Evolutionary conservation across 2,329 filamentous ascomycete species (phyloP).

Genomic region (Aotearoamyces nothofagi): DNA sequence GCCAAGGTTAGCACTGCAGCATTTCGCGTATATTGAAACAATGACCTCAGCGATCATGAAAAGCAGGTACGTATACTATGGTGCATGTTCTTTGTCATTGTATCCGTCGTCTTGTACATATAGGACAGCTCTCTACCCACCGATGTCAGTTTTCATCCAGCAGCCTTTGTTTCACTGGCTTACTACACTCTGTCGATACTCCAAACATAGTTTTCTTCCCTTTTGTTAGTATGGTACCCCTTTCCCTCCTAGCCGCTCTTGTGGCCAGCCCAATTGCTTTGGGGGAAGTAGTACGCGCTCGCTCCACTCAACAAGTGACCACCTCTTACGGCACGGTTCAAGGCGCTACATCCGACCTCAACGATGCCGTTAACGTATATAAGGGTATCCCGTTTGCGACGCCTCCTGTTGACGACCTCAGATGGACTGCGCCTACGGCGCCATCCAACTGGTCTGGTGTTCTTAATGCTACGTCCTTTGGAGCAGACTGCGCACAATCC

Average conservation of each 20-base stretch:
- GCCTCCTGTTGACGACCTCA: slow-evolving; percentile 7
- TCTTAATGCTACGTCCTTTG: slow-evolving; percentile 7
- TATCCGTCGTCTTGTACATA: not conserved
- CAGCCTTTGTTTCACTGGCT: not conserved
- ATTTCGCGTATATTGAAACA: no score
- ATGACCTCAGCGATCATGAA: not conserved
- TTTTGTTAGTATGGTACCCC: not conserved
- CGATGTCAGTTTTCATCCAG: not conserved
- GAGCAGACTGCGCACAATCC: slow-evolving; percentile 14
- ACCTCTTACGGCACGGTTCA: slow-evolving; percentile 11
- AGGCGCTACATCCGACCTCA: slow-evolving; percentile 12
- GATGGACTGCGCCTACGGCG: slow-evolving; percentile 9
- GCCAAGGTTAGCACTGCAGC: no score
- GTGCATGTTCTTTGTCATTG: not conserved
- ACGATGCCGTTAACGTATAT: slow-evolving; percentile 11
- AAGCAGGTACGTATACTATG: not conserved
- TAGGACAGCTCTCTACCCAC: not conserved
- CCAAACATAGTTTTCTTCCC: not conserved
- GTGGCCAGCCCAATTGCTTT: slow-evolving; percentile 1
- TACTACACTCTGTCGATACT: not conserved
- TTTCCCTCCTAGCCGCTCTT: not conserved
- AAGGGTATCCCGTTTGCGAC: slow-evolving; percentile 15
- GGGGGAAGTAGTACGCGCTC: not conserved
- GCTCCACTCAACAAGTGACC: slow-evolving; percentile 1
- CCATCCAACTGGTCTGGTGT: slow-evolving; percentile 5